A percentile compares a stretch with the other conserved stretches of the same genome.
These are phyloP conservation scores for Amborella trichopoda DNA, from an alignment of 164 flowering plant genomes.

Conservation along the genomic window DNA sequence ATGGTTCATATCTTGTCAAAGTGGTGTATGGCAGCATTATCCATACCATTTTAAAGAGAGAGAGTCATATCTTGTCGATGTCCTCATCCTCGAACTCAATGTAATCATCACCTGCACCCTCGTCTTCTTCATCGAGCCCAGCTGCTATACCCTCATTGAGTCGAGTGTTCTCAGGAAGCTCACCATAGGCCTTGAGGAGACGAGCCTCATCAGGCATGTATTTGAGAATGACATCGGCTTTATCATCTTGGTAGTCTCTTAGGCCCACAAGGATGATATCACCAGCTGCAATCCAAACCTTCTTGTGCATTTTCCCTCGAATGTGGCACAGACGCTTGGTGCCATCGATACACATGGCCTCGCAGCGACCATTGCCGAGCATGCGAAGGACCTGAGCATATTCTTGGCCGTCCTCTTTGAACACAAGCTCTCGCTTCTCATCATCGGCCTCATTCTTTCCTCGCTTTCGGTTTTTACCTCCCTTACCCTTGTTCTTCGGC, in stretches of 20 bases:
- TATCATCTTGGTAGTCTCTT: constrained; percentile 20
- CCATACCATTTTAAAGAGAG: too few species aligned
- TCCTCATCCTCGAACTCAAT: constrained; percentile 22
- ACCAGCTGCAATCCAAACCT: constrained; percentile 23
- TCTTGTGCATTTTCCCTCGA: constrained; percentile 22
- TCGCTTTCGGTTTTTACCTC: constrained; percentile 22
- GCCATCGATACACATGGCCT: constrained; percentile 42
- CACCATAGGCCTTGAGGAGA: constrained; percentile 18
- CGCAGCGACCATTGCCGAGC: constrained; percentile 54
- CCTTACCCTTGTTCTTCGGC: constrained; percentile 29
- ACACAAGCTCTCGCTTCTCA: constrained; percentile 21
- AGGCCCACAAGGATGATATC: constrained; percentile 21
- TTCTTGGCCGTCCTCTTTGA: constrained; percentile 22
- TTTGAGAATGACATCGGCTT: constrained; percentile 20
- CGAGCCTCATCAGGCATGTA: constrained; percentile 23
- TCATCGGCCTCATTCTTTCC: constrained; percentile 26
- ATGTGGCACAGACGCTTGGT: constrained; percentile 19
- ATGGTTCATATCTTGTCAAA: too few species aligned
- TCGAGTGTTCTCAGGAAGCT: constrained; percentile 16
- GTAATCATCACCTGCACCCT: constrained; percentile 10
- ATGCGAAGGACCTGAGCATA: constrained; percentile 22
- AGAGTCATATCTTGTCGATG: constrained; percentile 19
- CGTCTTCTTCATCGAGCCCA: constrained; percentile 17
- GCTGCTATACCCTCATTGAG: constrained; percentile 16
- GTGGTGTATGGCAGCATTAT: too few species aligned